phyloP scores from a whole-genome alignment of 2,329 filamentous ascomycete species.

The Nemania sp. region DNA sequence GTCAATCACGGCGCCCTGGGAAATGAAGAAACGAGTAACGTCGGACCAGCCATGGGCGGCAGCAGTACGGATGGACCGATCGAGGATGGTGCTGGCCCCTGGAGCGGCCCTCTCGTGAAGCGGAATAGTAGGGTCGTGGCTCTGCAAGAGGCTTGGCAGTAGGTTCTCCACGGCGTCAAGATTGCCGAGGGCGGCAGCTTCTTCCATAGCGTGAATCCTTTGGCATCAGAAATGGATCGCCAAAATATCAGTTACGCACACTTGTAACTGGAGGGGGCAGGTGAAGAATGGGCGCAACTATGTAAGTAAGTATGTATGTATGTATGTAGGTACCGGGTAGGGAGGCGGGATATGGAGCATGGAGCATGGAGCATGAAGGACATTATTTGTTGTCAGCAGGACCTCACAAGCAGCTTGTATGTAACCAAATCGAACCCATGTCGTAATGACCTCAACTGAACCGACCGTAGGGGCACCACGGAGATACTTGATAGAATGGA shows the following conservation, averaged over 20 bases:
- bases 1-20: constrained; percentile 41
- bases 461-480: constrained; percentile 31
- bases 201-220: constrained; percentile 44
- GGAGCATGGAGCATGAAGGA: too few species aligned
- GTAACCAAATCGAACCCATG: constrained; percentile 30
- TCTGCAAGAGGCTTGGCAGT: constrained; percentile 41
- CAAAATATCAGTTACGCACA: constrained; percentile 32
- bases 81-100: constrained; percentile 42
- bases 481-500: too few species aligned
- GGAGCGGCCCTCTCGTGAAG: constrained; percentile 42
- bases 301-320: too few species aligned
- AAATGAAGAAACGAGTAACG: constrained; percentile 42
- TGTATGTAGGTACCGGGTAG: constrained; percentile 13
- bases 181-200: constrained; percentile 45
- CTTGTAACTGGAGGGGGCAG: constrained; percentile 27
- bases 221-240: constrained; percentile 39
- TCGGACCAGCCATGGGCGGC: constrained; percentile 40
- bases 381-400: constrained; percentile 36
- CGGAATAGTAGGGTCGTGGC: constrained; percentile 38
- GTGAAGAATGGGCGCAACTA: constrained; percentile 34
- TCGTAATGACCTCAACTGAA: constrained; percentile 29
- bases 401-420: constrained; percentile 17
- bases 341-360: constrained; percentile 23
- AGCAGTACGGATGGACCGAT: constrained; percentile 41
- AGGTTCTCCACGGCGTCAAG: constrained; percentile 42